phyloP scores from a whole-genome alignment of 331 rosid genomes.

The Acacia pycnantha region DNA sequence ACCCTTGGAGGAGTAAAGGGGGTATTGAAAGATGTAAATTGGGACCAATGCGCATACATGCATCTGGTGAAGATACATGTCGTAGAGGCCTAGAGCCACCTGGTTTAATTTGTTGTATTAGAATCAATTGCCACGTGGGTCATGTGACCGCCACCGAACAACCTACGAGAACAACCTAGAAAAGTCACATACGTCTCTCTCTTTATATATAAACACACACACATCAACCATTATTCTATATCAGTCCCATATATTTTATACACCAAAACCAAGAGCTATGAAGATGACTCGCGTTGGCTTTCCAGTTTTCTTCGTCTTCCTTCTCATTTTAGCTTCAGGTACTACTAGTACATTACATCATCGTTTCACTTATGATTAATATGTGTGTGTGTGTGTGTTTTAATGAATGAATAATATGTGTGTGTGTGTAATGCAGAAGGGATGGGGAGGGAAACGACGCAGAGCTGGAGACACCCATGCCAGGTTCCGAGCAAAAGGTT shows the following conservation, averaged over 20 bases:
- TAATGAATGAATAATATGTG: not conserved
- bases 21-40: too few relatives aligned
- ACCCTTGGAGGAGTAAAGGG: too few relatives aligned
- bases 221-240: not conserved
- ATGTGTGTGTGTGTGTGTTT: too few relatives aligned
- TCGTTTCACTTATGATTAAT: not conserved
- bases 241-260: not conserved
- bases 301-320: conserved; percentile 24
- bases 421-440: conserved; percentile 10
- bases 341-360: not conserved
- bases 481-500: conserved; percentile 26
- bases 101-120: not conserved
- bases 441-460: not conserved
- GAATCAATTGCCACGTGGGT: not conserved
- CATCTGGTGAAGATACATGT: not conserved
- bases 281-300: conserved; percentile 12
- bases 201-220: too few relatives aligned
- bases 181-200: not conserved
- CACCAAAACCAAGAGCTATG: not conserved
- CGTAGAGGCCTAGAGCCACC: not conserved
- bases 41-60: not conserved
- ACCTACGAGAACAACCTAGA: not conserved
- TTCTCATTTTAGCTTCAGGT: conserved; percentile 38
- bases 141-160: not conserved
- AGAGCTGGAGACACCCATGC: not conserved